These are phyloP conservation scores for Hypoxylon sp. DNA, from an alignment of 2,329 filamentous ascomycete genomes.

Conservation along the genomic window DNA sequence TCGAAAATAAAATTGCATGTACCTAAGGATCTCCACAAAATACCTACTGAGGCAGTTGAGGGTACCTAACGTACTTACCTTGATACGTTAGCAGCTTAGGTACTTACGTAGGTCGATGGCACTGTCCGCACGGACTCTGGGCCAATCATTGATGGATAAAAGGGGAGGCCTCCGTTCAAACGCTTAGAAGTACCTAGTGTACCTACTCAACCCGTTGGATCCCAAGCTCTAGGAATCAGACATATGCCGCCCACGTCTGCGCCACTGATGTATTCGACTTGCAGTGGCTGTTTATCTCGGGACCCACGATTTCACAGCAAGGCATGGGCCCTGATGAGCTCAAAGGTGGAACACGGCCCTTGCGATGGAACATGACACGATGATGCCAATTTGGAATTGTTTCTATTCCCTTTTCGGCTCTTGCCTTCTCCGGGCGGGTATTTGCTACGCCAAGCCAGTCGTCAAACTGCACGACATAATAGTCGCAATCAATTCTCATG, in stretches of 20 bases:
- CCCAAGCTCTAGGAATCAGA: background rate
- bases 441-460: conserved; percentile 1
- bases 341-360: conserved; percentile 3
- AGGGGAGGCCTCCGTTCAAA: background rate
- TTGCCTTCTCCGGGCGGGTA: conserved; percentile 10
- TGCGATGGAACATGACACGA: background rate
- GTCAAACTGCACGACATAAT: conserved; percentile 2
- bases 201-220: background rate
- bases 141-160: too few species aligned
- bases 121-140: too few species aligned
- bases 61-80: too few species aligned
- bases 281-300: background rate
- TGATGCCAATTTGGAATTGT: conserved; percentile 1
- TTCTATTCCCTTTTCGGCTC: conserved; percentile 11
- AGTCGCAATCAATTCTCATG: conserved; percentile 4
- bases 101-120: too few species aligned
- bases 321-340: background rate
- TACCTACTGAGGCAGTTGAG: too few species aligned
- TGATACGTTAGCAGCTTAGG: too few species aligned
- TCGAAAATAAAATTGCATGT: background rate
- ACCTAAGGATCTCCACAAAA: too few species aligned
- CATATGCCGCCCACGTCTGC: background rate
- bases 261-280: background rate
- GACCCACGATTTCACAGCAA: background rate
- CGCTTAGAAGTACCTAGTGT: background rate